phyloP scores from a whole-genome alignment of 345 rosid species.

The Schrenkiella parvula region DNA sequence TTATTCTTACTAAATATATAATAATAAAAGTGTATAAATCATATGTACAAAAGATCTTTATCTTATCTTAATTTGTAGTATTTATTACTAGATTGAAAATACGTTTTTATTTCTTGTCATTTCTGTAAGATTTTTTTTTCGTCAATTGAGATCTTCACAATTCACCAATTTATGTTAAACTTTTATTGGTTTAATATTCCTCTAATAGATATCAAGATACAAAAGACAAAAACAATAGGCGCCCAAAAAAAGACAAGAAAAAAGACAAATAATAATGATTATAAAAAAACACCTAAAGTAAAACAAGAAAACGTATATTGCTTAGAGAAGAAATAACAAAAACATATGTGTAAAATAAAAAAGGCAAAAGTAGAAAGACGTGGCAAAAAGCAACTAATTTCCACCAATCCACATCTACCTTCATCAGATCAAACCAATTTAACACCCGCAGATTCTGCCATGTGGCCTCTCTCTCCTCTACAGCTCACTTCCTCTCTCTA shows the following conservation, averaged over 20 bases:
- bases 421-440: constrained; percentile 25
- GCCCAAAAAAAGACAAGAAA: constrained; percentile 1
- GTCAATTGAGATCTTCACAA: neutral
- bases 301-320: constrained; percentile 20
- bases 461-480: constrained; percentile 35
- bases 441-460: constrained; percentile 35
- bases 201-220: neutral
- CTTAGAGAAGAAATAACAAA: constrained; percentile 6
- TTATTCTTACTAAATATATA: neutral
- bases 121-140: neutral
- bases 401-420: constrained; percentile 29
- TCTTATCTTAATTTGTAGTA: neutral
- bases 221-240: neutral
- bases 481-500: constrained; percentile 32
- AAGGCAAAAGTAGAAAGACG: constrained; percentile 5
- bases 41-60: neutral
- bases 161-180: neutral
- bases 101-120: neutral
- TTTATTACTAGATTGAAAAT: neutral
- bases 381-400: constrained; percentile 34
- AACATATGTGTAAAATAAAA: neutral
- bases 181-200: constrained; percentile 4
- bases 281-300: constrained; percentile 8
- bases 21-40: no score
- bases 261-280: constrained; percentile 10